Percentiles rank a stretch among this genome's conserved stretches.
Evolutionary conservation across 805 yeast species (phyloP).

Genomic region (Scheffersomyces coipomensis): DNA sequence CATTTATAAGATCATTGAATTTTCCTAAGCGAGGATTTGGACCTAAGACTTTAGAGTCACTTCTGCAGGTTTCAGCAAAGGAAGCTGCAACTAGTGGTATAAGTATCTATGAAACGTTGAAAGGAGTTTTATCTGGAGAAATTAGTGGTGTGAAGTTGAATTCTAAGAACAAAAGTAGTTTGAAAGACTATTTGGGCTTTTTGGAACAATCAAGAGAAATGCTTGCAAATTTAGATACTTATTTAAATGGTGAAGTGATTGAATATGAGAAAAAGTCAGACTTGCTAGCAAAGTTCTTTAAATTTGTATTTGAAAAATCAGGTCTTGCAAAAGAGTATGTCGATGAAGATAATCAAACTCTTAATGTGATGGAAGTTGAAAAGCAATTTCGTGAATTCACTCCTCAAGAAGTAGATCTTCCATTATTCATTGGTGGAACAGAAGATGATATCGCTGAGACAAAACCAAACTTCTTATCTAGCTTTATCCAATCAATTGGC

Average conservation of each 20-base stretch:
- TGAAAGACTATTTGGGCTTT: not conserved
- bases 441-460: slow-evolving; percentile 10
- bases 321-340: slow-evolving; percentile 27
- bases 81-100: not conserved
- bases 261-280: not conserved
- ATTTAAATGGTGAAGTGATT: not conserved
- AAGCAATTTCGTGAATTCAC: slow-evolving; percentile 32
- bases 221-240: not conserved
- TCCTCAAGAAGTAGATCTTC: slow-evolving; percentile 25
- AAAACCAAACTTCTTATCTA: slow-evolving; percentile 15
- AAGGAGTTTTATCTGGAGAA: not conserved
- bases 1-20: slow-evolving; percentile 56
- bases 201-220: not conserved
- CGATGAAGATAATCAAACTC: slow-evolving; percentile 24
- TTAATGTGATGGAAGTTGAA: slow-evolving; percentile 41
- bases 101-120: not conserved
- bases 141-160: not conserved
- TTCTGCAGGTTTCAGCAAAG: not conserved
- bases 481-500: slow-evolving; percentile 33
- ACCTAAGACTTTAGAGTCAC: slow-evolving; percentile 39
- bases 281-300: slow-evolving; percentile 16
- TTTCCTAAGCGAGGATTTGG: slow-evolving; percentile 73
- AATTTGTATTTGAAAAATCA: slow-evolving; percentile 20
- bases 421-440: slow-evolving; percentile 10
- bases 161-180: not conserved